Base-by-base conservation (phyloP, 2,329 filamentous ascomycete species). In the Talaromyces sp. region DNA sequence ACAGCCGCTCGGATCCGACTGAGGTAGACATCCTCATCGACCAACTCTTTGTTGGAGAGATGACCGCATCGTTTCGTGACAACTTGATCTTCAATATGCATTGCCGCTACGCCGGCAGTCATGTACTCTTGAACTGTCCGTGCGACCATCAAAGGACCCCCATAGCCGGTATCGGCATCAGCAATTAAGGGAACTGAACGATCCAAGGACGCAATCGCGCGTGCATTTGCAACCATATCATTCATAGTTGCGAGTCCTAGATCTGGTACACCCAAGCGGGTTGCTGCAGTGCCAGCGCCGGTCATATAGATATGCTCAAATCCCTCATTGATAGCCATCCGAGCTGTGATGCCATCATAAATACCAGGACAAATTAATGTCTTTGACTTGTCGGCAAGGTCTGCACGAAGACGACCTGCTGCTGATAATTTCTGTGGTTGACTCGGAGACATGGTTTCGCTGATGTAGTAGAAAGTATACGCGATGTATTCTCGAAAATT, bases 171-270 rank as follows among this genome's bases (percentile, higher is more conserved):
- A 65, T 84, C 82, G 70, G 80, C 80, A 58, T 84, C 82, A 13
- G 81, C 85, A 65, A 88, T 87, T 19, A 89, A 70, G 0, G 86
- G 86, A 0, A 82, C 74, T 0, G 72, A 70, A 0, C 82, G 81
- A 64, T 86, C 78, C 30, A 88, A 77, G 36, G 80, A 80, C 60
- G 85, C 85, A 62, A 89, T 85, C 84, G 88, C 88, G 57, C 80
- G 77, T 15, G 85, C 86, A 69, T 88, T 84, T 53, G 76, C 74
- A 42, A 78, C 76, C 85, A 89, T 89, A 72, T 89, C 86, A 67
- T 82, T 80, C 32, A 86, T 76, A 1, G 84, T 84, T 2, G 84
- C 82, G 13, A 89, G 75, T 47, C 85, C 86, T 4, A 89, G 81
- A 68, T 89, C 87, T 1, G 87, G 81, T 75, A 82, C 80, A 28